Evolutionary conservation across 345 rosid species (phyloP), one percentile per base, ranked within the genome.

Genomic region (Fremontodendron californicum): DNA sequence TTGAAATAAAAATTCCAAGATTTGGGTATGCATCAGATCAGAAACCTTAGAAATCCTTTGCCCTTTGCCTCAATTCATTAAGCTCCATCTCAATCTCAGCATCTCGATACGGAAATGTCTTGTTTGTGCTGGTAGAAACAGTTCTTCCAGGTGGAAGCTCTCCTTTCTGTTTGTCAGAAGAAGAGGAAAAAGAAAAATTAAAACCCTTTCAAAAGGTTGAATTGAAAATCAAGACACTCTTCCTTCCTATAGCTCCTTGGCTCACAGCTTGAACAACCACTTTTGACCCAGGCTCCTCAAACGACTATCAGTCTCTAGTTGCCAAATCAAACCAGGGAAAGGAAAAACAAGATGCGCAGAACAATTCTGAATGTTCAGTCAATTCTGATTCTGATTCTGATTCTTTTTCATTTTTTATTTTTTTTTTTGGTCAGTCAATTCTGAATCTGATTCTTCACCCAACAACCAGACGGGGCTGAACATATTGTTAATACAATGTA

Each of bases 111-210:
- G 86, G 81, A 70, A 71, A 81, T 63, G 78, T 19, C 35, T 79
- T 78, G 73, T 67, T 51, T 18, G 57, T 9, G 43, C 86, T 81
- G 57, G 78, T 18, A 23, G 85, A 71, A 39, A 76, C 84, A 11
- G 83, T 81, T 82, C 90, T 89, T 72, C 92, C 94, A 0, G 92
- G 87, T 9, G 94, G 96, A 45, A 92, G 92, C 66, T 90, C 93
- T 75, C 90, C 91, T 89, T 86, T 88, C 92, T 92, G 88, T 51
- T 63, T n/a, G 43, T 5, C 63, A 61, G 16, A 62, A 11, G 45
- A 25, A 42, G 3, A 54, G 27, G 61, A 60, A 46, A 27, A 12
- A 25, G 43, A 29, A 29, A 35, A 45, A 37, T 43, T 42, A 68
- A 68, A 67, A 67, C 11, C 13, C 11, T 37, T 9, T 67, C 64